Base-by-base conservation (phyloP, 2,329 filamentous ascomycete species). In the Colletotrichum tropicicola region DNA sequence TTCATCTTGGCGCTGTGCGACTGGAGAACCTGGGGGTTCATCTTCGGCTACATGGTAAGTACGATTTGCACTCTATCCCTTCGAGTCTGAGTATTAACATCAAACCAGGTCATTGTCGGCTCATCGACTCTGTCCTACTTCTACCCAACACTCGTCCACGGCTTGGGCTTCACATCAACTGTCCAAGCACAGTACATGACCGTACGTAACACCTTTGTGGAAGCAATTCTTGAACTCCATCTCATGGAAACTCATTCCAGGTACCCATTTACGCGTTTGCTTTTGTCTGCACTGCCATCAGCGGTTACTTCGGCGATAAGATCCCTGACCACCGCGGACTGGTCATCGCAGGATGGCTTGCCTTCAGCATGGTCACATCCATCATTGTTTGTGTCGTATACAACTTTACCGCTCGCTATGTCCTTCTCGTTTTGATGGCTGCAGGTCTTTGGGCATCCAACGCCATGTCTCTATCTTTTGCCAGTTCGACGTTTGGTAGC, bases 401-500 rank as follows among this genome's bases (percentile, higher is more conserved):
- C 72, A 74, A 83, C 70, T 84, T 81, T 72, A 83, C 76, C 1
- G 85, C 83, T 1, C 78, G 85, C 5, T 88, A 88, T 67, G 83
- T 78, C 0, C 75, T 88, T 1, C 78, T 88, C 0, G 83, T 87
- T 2, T 75, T 88, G 59, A 85, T 87, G 83, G 84, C 84, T 0
- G 80, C 82, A 1, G 85, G 84, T 0, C 75, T 87, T 0, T 87
- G 83, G 85, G 76, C 82, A 0, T 80, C 81, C 2, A 87, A 88
- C 68, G 84, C 80, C 1, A 77, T 83, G 3, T 77, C 81, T 0
- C 75, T 88, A 17, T 80, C 83, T 0, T 87, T 83, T 60, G 83
- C 82, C 0, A 83, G 83, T 4, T 82, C 82, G 0, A 83, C 82
- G 0, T 87, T 88, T 69, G 79, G 79, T 2, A 71, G 75, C 17